phyloP scores from a whole-genome alignment of 2,329 filamentous ascomycete species.

The Cercospora beticola region DNA sequence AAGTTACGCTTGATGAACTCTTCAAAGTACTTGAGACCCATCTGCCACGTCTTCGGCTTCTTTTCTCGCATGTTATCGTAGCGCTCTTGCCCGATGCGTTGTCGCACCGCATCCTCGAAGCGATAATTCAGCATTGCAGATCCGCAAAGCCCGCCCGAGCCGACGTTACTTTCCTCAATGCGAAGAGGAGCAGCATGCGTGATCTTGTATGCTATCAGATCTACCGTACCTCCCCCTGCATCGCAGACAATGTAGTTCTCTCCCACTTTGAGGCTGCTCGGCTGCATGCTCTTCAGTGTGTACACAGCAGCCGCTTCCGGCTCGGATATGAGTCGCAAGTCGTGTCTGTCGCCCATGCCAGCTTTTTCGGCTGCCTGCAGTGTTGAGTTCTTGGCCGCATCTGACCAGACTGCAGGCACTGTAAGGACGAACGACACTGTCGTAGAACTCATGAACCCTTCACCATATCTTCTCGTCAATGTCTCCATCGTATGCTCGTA shows the following conservation, averaged over 20 bases:
- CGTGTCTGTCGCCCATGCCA: conserved; percentile 69
- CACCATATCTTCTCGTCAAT: conserved; percentile 70
- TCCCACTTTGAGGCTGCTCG: conserved; percentile 68
- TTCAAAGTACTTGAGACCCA: conserved; percentile 69
- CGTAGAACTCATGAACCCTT: conserved; percentile 73
- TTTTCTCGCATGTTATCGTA: conserved; percentile 76
- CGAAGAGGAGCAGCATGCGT: conserved; percentile 68
- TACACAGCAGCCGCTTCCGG: conserved; percentile 79
- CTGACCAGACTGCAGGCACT: conserved; percentile 80
- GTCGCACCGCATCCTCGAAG: conserved; percentile 74
- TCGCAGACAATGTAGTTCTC: conserved; percentile 61
- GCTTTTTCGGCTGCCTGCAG: conserved; percentile 74
- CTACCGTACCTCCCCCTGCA: conserved; percentile 58
- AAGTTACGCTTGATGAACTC: conserved; percentile 85
- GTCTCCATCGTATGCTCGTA: conserved; percentile 78
- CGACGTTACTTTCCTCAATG: conserved; percentile 76
- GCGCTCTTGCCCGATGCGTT: conserved; percentile 61
- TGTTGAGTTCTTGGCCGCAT: conserved; percentile 81
- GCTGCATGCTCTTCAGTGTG: conserved; percentile 75
- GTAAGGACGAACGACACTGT: conserved; percentile 78
- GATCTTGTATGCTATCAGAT: conserved; percentile 76
- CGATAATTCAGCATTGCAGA: conserved; percentile 78
- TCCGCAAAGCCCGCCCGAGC: conserved; percentile 74
- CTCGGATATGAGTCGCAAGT: conserved; percentile 77
- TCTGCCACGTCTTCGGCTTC: conserved; percentile 74